Conservation (phyloP, 1,284 basidiomycete species). For the Sphaerobolus stellatus region DNA sequence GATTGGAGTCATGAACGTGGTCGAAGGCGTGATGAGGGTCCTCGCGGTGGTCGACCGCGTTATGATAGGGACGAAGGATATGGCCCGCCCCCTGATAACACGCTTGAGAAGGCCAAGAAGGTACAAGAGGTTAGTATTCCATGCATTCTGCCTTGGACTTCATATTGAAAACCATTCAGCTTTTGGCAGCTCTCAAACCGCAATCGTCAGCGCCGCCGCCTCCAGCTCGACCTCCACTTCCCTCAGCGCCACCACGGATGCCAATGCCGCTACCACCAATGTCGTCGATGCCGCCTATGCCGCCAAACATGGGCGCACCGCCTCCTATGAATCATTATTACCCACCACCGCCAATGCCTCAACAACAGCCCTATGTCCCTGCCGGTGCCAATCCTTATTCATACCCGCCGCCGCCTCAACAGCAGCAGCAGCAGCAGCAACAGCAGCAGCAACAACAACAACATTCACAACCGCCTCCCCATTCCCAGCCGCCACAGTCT, state of each 20-base stretch:
- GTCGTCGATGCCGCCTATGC: conserved; percentile 37
- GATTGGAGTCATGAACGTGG: conserved; percentile 35
- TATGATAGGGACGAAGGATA: conserved; percentile 30
- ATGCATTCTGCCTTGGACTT: conserved; percentile 4
- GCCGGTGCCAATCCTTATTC: conserved; percentile 20
- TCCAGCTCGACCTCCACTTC: conserved; percentile 33
- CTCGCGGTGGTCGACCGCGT: conserved; percentile 24
- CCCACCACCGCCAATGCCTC: conserved; percentile 8
- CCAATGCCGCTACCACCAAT: conserved; percentile 32
- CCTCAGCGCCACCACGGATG: conserved; percentile 33
- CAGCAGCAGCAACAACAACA: conserved; percentile 12
- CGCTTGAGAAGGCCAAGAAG: conserved; percentile 77
- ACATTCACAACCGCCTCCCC: conserved; percentile 4
- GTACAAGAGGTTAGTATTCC: conserved; percentile 61
- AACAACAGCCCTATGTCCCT: no score
- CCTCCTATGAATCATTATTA: conserved; percentile 7
- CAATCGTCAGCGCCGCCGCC: conserved; percentile 29
- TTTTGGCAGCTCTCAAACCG: conserved; percentile 60
- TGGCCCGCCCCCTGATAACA: conserved; percentile 51
- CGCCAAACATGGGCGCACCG: conserved; percentile 23
- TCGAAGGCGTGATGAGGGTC: conserved; percentile 43
- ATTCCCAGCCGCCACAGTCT: not conserved
- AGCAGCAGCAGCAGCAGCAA: conserved; percentile 25
- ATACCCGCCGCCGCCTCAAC: conserved; percentile 35
- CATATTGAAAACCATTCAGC: conserved; percentile 29